A percentile compares a stretch with the other conserved stretches of the same genome.
Evolutionary conservation across 2,329 filamentous ascomycete species (phyloP).

Genomic region (Aureobasidium vineae): DNA sequence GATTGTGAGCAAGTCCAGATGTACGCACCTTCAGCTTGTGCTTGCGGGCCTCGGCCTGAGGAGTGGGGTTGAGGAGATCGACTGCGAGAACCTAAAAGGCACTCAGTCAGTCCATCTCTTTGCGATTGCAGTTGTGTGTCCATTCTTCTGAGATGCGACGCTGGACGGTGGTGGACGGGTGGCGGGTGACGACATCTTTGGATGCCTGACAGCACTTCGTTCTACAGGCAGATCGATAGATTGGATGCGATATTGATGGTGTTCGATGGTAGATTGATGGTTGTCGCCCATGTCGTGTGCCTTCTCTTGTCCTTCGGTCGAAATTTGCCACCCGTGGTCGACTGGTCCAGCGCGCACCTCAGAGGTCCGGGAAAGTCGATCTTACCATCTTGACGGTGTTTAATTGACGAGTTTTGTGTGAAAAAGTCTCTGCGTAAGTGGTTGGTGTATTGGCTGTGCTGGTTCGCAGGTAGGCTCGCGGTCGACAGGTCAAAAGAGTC

Average conservation of each 20-base stretch:
- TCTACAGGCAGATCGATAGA: not conserved
- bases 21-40: constrained; percentile 98
- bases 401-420: constrained; percentile 17
- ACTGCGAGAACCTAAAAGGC: constrained; percentile 90
- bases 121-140: not conserved
- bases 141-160: constrained; percentile 5
- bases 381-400: constrained; percentile 27
- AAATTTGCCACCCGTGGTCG: constrained; percentile 23
- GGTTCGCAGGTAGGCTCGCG: constrained; percentile 25
- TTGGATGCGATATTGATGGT: constrained; percentile 1
- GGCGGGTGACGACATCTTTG: constrained; percentile 10
- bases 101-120: constrained; percentile 21
- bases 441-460: constrained; percentile 23
- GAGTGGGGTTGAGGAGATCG: constrained; percentile 98
- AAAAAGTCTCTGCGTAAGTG: constrained; percentile 24
- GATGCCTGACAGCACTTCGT: constrained; percentile 4
- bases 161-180: constrained; percentile 2
- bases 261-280: constrained; percentile 13
- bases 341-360: constrained; percentile 17
- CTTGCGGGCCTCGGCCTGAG: constrained; percentile 98
- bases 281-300: constrained; percentile 24
- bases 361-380: not conserved
- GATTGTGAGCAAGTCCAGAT: constrained; percentile 6
- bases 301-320: not conserved
- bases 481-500: constrained; percentile 26